Evolutionary conservation across 768 basidiomycete species (phyloP), one percentile per base, ranked within the genome.

Genomic region (Lentinula lateritia): DNA sequence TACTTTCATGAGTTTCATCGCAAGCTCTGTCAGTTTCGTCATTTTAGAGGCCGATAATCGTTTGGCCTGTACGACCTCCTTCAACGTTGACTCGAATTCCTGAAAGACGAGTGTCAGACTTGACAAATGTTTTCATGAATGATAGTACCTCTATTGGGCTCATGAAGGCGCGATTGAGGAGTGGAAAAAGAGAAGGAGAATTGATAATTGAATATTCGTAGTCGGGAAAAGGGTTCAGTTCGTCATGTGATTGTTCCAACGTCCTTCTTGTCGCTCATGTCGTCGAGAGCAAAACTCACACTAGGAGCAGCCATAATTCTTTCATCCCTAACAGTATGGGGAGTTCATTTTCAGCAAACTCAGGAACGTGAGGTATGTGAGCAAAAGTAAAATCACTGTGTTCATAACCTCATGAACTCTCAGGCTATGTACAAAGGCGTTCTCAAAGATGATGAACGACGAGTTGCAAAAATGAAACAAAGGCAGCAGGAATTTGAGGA

Each of bases 371-470:
- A 93, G 66, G 95, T 94, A 65, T 52, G 76, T 68, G 20, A 36
- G 36, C 38, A 50, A 23, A 32, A 39, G 58, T 23, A n/a, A 28
- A 41, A 18, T 43, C 13, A 32, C 48, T 41, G 20, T 41, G 42
- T 48, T 38, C 56, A 63, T 60, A 18, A 42, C 34, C 63, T 64
- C 63, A 65, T 18, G 23, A 43, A 15, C 23, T 28, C 52, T 34
- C 62, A 98, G 95, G 86, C 77, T 34, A 97, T 97, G 95, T 96
- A 91, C 70, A 80, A 88, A 69, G 95, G 95, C 28, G 95, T 97
- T 2, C 68, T 96, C 50, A 84, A 87, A 56, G 95, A 97, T 70
- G 95, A 98, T 68, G 90, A 87, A 67, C 86, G 93, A 28, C 78
- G 90, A 63, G 78, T 73, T 67, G 83, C 86, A 68, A 94, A 93